Conservation (phyloP, 169 alveolate genomes). For the Cyclospora cayetanensis region DNA sequence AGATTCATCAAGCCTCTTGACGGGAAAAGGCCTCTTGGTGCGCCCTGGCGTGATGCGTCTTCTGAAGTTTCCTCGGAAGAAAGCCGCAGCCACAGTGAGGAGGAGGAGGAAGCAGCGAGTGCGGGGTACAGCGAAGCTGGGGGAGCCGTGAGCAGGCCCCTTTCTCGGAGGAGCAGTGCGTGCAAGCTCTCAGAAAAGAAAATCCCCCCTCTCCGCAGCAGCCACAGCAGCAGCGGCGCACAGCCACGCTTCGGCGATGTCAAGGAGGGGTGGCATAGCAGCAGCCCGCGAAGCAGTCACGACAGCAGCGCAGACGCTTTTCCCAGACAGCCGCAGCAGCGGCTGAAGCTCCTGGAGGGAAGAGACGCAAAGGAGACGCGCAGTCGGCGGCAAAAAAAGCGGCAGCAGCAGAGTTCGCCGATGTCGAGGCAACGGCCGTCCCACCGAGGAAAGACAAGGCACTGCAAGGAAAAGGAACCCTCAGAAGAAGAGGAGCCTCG, state of each 20-base stretch:
- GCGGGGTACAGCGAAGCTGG: not conserved
- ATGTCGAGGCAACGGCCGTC: not conserved
- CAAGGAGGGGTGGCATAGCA: not conserved
- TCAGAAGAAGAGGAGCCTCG: not conserved
- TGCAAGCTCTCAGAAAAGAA: not conserved
- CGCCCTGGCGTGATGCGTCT: not conserved
- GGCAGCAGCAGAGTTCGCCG: conserved; percentile 17
- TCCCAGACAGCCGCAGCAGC: not conserved
- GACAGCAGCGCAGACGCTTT: no score
- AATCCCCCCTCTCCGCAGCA: not conserved
- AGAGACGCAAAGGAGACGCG: not conserved
- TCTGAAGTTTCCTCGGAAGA: not conserved
- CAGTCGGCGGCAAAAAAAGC: not conserved
- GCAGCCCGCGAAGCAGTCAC: not conserved
- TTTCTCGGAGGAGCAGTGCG: not conserved
- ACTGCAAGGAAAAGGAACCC: not conserved
- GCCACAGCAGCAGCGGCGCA: not conserved
- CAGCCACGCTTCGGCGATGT: not conserved
- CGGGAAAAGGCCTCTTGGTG: not conserved
- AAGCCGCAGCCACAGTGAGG: not conserved
- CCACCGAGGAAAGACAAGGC: not conserved
- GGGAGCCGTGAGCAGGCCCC: not conserved
- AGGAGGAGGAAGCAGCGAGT: not conserved
- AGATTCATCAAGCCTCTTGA: not conserved
- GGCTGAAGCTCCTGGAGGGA: not conserved